Evolutionary conservation across 805 yeast genomes (phyloP), one percentile per base, ranked within the genome.

Genomic region (Candida chauliodis): DNA sequence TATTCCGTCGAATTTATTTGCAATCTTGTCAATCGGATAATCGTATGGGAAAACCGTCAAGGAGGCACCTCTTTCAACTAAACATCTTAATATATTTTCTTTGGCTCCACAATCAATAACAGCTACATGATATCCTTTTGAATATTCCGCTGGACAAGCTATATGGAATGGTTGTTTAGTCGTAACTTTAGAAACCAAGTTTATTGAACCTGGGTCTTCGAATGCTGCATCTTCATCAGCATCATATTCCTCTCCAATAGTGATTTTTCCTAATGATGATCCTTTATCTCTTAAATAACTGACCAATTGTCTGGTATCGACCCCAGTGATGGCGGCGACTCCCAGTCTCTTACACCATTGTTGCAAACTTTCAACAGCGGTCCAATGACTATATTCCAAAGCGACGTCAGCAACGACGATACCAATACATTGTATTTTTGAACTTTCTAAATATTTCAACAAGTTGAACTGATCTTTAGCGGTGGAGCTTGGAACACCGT

Each of bases 31-130:
- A 49, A 93, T 78, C 48, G 96, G 96, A 62, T 85, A 91, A 69
- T 93, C 85, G 65, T 84, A 90, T 37, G 99, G 99, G 76, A 93
- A 84, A 11, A 93, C 98, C 3, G 98, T 93, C 51, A 91, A 79
- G 18, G 95, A 84, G 24, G 97, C 96, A 45, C 98, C 99, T 66
- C 99, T 83, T 48, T 86, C 76, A 21, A 87, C 98, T 35, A 93
- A 75, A 46, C 96, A 89, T 68, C 99, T 81, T 59, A 93, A 73
- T 48, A 93, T 93, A 69, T 93, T 93, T 68, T 93, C 98, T 72
- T 93, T 93, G 49, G 93, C 97, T 59, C 99, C 99, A 66, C 99
- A 93, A 64, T 93, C 99, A 42, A 93, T 73, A 26, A 93, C 89
- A 10, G 97, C 96, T 51, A 93, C 81, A 58, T 91, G 96, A 36